Evolutionary conservation across 2,329 filamentous ascomycete species (phyloP).

Genomic region (Aspergillus novoparasiticus): DNA sequence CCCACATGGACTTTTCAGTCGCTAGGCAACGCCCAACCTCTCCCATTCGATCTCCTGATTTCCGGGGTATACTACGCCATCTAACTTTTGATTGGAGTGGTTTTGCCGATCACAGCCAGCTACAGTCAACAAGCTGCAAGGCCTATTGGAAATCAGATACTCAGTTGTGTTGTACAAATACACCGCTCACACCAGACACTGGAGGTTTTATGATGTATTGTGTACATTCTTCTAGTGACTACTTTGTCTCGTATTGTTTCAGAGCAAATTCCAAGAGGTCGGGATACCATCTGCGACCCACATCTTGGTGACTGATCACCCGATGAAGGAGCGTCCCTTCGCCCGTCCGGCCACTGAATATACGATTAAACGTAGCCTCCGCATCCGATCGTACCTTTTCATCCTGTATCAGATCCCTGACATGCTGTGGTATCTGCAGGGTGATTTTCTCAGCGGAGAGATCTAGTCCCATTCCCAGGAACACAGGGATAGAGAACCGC

Average conservation of each 20-base stretch:
- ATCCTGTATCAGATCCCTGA: slow-evolving; percentile 33
- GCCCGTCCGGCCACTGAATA: slow-evolving; percentile 34
- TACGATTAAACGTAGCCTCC: slow-evolving; percentile 39
- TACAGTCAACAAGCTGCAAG: background rate
- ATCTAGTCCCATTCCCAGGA: slow-evolving; percentile 40
- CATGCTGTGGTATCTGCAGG: slow-evolving; percentile 33
- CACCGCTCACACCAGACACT: background rate
- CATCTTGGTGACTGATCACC: slow-evolving; percentile 42
- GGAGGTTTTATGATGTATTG: background rate
- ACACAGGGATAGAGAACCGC: slow-evolving; percentile 40
- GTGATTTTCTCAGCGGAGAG: slow-evolving; percentile 32
- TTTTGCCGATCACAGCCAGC: background rate
- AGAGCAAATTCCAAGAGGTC: slow-evolving; percentile 34
- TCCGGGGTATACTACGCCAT: background rate
- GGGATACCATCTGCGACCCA: slow-evolving; percentile 40
- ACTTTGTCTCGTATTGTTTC: slow-evolving; percentile 23
- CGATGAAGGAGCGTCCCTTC: slow-evolving; percentile 39
- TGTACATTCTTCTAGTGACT: background rate
- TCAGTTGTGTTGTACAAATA: background rate
- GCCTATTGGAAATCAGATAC: background rate
- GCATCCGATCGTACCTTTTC: slow-evolving; percentile 39
- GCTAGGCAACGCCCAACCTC: background rate
- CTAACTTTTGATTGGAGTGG: background rate
- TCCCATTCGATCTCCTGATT: background rate
- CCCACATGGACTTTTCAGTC: background rate